These are phyloP conservation scores for Lagenidium sp. DNA, from an alignment of 352 stramenopile genomes.

Conservation along the genomic window DNA sequence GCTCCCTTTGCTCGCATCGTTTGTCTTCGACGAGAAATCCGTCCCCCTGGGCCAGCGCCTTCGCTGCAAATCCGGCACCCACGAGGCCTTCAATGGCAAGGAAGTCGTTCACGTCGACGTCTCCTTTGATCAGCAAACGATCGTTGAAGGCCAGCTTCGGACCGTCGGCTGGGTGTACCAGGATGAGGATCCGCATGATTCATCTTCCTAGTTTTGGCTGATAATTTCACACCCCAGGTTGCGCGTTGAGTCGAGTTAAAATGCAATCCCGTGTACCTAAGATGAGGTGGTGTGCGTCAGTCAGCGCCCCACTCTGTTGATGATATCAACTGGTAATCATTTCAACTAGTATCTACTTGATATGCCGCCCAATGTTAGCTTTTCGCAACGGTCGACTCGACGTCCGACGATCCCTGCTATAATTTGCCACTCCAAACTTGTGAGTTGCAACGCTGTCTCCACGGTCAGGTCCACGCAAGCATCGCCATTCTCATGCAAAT, in stretches of 20 bases:
- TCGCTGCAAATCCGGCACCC: conserved; percentile 6
- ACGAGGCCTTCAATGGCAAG: conserved; percentile 1
- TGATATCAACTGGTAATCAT: too few relatives aligned
- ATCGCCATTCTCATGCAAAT: too few relatives aligned
- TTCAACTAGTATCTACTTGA: too few relatives aligned
- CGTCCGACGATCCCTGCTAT: too few relatives aligned
- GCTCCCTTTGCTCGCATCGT: conserved; percentile 49
- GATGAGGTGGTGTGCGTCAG: too few relatives aligned
- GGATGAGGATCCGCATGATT: not conserved
- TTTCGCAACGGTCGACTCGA: too few relatives aligned
- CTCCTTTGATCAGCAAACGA: conserved; percentile 8
- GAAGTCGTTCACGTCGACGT: conserved; percentile 7
- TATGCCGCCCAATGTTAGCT: too few relatives aligned
- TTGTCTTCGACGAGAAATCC: conserved; percentile 20
- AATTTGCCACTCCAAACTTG: too few relatives aligned
- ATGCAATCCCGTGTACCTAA: too few relatives aligned
- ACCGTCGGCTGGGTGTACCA: conserved; percentile 36
- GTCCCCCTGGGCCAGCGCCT: conserved; percentile 10
- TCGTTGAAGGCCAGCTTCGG: conserved; percentile 28
- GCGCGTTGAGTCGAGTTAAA: not conserved
- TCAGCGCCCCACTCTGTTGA: too few relatives aligned
- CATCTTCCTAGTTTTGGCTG: not conserved
- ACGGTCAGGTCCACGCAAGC: too few relatives aligned
- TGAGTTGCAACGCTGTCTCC: too few relatives aligned
- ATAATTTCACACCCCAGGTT: not conserved